Evolutionary conservation across 148 eudicot species (phyloP).

Genomic region (Rhododendron henanense): DNA sequence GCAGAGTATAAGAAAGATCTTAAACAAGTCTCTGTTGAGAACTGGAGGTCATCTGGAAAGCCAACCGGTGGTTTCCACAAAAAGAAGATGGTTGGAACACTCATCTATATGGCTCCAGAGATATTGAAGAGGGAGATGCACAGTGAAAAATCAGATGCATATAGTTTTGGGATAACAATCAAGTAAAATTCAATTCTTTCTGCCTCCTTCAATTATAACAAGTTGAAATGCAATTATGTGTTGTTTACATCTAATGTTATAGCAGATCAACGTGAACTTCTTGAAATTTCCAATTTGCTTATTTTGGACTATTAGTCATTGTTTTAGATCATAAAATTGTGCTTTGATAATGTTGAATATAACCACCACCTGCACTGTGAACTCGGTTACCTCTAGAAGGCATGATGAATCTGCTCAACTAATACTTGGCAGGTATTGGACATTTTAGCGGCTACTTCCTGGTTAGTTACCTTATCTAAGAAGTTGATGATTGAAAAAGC

Average conservation of each 20-base stretch:
- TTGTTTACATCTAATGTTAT: not conserved
- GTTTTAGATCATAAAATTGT: not conserved
- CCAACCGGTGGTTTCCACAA: conserved; percentile 99
- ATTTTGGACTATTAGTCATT: not conserved
- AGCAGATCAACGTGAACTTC: not conserved
- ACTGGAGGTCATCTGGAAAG: conserved; percentile 91
- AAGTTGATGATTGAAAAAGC: conserved; percentile 1
- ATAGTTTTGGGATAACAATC: conserved; percentile 80
- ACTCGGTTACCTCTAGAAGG: not conserved
- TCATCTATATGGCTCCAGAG: conserved; percentile 99
- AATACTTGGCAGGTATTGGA: not conserved
- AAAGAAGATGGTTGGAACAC: conserved; percentile 94
- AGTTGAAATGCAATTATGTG: not conserved
- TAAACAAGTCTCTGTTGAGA: conserved; percentile 49
- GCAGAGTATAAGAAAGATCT: conserved; percentile 79
- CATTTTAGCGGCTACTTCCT: not conserved
- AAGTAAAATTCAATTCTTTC: conserved; percentile 40
- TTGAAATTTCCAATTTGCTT: not conserved
- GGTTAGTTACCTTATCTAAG: not conserved
- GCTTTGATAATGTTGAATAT: not conserved
- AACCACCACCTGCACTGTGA: not conserved
- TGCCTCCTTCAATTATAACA: conserved; percentile 5
- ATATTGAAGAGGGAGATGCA: conserved; percentile 79
- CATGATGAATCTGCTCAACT: not conserved
- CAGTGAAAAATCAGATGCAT: conserved; percentile 90